These are phyloP conservation scores for Fusarium siculi DNA, from an alignment of 2,329 filamentous ascomycete species.

Conservation along the genomic window DNA sequence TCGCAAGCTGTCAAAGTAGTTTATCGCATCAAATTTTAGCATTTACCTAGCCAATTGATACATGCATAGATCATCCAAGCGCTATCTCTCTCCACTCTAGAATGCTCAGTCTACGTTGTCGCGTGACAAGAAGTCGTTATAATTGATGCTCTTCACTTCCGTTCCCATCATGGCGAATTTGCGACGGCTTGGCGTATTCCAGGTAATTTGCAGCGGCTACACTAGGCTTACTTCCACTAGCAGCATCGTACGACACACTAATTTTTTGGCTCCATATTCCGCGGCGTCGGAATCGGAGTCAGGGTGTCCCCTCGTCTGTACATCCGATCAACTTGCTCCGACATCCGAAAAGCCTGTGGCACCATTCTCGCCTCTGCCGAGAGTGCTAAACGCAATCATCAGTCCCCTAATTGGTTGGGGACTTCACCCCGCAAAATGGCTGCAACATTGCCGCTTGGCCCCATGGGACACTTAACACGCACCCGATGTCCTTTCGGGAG, in stretches of 20 bases:
- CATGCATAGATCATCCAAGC: neutral
- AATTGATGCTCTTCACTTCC: neutral
- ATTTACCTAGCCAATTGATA: neutral
- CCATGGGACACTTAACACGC: neutral
- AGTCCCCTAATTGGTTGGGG: conserved; percentile 5
- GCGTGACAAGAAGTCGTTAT: neutral
- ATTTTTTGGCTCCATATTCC: neutral
- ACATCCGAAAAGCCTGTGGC: conserved; percentile 18
- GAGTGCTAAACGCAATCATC: conserved; percentile 25
- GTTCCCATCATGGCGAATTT: neutral
- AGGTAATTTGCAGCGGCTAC: neutral
- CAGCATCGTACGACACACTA: neutral
- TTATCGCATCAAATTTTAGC: neutral
- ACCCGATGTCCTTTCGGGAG: conserved; percentile 19
- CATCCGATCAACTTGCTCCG: conserved; percentile 23
- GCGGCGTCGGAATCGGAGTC: conserved; percentile 24
- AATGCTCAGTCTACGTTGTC: neutral
- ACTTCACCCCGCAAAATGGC: conserved; percentile 17
- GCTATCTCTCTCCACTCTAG: accelerated
- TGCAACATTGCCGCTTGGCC: conserved; percentile 6
- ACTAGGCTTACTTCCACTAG: neutral
- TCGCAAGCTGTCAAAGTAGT: conserved; percentile 8
- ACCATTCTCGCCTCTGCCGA: conserved; percentile 10
- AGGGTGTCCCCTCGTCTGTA: neutral
- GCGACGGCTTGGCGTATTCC: neutral